phyloP scores from a whole-genome alignment of 2,329 filamentous ascomycete genomes.

The Simplicillium sp. region DNA sequence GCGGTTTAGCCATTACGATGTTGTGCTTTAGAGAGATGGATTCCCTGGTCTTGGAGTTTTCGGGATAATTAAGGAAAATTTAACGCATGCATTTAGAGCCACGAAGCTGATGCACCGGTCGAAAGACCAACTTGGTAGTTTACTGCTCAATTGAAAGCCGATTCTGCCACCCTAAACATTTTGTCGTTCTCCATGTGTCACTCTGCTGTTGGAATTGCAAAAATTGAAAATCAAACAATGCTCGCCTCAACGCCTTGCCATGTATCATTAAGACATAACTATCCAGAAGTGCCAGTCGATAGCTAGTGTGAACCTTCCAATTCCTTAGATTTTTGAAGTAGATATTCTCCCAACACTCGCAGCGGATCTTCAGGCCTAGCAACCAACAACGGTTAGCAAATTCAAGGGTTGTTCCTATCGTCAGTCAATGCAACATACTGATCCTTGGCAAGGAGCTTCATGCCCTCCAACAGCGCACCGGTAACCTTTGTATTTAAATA shows the following conservation, averaged over 20 bases:
- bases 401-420: too few relatives aligned
- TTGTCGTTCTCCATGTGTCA: neutral
- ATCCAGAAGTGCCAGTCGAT: too few relatives aligned
- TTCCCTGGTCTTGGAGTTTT: slow-evolving; percentile 34
- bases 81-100: slow-evolving; percentile 32
- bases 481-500: slow-evolving; percentile 67
- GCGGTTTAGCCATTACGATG: slow-evolving; percentile 13
- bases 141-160: slow-evolving; percentile 18
- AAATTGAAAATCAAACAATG: neutral
- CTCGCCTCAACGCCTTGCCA: slow-evolving; percentile 3
- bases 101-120: slow-evolving; percentile 29
- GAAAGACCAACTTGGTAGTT: slow-evolving; percentile 23
- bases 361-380: slow-evolving; percentile 57
- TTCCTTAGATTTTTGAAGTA: slow-evolving; percentile 59
- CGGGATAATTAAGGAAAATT: slow-evolving; percentile 25
- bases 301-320: slow-evolving; percentile 32
- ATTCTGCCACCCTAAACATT: slow-evolving; percentile 11
- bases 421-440: too few relatives aligned
- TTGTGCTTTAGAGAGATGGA: slow-evolving; percentile 15
- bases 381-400: neutral
- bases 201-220: neutral
- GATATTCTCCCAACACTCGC: slow-evolving; percentile 58
- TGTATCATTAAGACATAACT: too few relatives aligned
- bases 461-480: slow-evolving; percentile 58
- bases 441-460: slow-evolving; percentile 63